Conservation (phyloP, 2,329 filamentous ascomycete species). For the Fusarium mangiferae region DNA sequence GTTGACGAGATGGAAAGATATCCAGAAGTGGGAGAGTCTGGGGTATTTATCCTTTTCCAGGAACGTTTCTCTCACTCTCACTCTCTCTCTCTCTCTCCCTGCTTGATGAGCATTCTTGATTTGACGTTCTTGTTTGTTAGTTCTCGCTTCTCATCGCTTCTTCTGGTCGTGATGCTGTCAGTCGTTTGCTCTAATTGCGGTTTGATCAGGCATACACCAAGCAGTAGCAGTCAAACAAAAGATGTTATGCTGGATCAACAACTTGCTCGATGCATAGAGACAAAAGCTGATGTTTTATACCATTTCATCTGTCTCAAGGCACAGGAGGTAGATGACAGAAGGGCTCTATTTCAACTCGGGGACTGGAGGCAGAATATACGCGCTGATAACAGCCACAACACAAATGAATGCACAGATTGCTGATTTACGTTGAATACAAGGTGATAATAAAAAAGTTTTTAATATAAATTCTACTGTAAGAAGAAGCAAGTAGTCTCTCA, state of each 20-base stretch:
- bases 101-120: not conserved
- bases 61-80: no score
- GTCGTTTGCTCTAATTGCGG: not conserved
- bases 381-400: not conserved
- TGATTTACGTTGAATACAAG: not conserved
- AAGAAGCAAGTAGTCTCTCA: not conserved
- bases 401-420: not conserved
- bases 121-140: not conserved
- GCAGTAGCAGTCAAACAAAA: not conserved
- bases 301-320: not conserved
- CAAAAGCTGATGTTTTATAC: not conserved
- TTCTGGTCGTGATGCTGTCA: not conserved
- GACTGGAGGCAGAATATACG: not conserved
- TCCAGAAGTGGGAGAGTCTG: not conserved
- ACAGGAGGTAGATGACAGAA: not conserved
- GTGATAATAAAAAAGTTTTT: not conserved
- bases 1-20: not conserved
- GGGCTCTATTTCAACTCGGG: not conserved
- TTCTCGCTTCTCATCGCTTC: not conserved
- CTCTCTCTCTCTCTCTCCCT: not conserved
- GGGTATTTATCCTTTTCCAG: constrained; percentile 20
- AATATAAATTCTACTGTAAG: not conserved
- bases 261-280: no score
- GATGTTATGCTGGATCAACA: not conserved
- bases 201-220: not conserved